Evolutionary conservation across 176 grass and related monocot genomes (phyloP).

Genomic region (Zizania latifolia): DNA sequence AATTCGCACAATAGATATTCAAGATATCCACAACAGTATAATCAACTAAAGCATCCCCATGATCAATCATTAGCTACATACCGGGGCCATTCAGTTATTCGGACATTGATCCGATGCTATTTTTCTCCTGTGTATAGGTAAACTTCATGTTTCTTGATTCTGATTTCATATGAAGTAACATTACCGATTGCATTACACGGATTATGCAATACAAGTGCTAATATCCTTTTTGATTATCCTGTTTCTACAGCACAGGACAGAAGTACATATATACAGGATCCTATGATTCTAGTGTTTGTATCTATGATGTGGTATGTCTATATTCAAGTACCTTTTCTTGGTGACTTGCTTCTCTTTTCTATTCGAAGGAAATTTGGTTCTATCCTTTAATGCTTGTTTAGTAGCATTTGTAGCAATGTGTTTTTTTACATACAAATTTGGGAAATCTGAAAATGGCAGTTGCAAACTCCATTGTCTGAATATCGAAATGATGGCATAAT

Average conservation of each 20-base stretch:
- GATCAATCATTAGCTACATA: conserved; percentile 87
- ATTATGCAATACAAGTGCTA: not conserved
- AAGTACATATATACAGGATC: conserved; percentile 93
- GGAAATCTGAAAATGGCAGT: too few relatives aligned
- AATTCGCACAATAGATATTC: conserved; percentile 71
- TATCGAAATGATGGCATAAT: too few relatives aligned
- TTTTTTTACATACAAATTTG: not conserved
- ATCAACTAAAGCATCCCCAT: conserved; percentile 54
- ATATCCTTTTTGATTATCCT: conserved; percentile 15
- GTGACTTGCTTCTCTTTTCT: not conserved
- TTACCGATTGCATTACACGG: not conserved
- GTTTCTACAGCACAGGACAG: conserved; percentile 61
- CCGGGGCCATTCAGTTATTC: conserved; percentile 70
- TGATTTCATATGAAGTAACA: not conserved
- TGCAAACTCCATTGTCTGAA: too few relatives aligned
- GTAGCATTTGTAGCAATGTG: not conserved
- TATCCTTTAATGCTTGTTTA: not conserved
- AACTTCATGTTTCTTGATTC: not conserved
- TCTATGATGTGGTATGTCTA: conserved; percentile 69
- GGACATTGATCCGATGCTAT: conserved; percentile 80
- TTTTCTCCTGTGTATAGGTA: conserved; percentile 74
- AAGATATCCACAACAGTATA: conserved; percentile 53
- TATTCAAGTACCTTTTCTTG: not conserved
- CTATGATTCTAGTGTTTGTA: conserved; percentile 53
- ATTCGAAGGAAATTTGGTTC: not conserved